These are phyloP conservation scores for Aspergillus mulundensis DNA, from an alignment of 495 filamentous ascomycete genomes.

Conservation along the genomic window DNA sequence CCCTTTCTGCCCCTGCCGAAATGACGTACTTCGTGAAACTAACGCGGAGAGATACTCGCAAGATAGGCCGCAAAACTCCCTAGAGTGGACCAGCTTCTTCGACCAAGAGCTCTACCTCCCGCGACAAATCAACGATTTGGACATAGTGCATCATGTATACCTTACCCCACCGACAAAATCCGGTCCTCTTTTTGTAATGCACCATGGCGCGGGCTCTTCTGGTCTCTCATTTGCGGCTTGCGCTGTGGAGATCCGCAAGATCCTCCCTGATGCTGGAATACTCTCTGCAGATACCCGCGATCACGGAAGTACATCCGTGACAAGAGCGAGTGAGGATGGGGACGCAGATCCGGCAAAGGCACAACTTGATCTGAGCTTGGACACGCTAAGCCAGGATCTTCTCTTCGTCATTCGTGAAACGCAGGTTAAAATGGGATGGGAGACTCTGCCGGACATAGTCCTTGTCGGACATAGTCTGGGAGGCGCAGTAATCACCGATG, in stretches of 20 bases:
- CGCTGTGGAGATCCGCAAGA: constrained; percentile 68
- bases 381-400: constrained; percentile 70
- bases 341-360: constrained; percentile 24
- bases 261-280: constrained; percentile 75
- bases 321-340: background rate
- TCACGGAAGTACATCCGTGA: constrained; percentile 69
- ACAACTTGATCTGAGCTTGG: constrained; percentile 58
- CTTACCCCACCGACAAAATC: constrained; percentile 55
- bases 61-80: constrained; percentile 32
- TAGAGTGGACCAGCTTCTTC: constrained; percentile 90
- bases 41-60: constrained; percentile 7
- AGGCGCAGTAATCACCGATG: constrained; percentile 87
- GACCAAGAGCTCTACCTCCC: constrained; percentile 74
- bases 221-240: constrained; percentile 84
- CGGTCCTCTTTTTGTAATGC: constrained; percentile 77
- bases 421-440: constrained; percentile 63
- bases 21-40: constrained; percentile 6
- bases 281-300: constrained; percentile 81
- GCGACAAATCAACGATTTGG: constrained; percentile 31
- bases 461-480: constrained; percentile 94
- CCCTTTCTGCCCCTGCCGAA: constrained; percentile 2
- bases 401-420: constrained; percentile 63
- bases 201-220: constrained; percentile 88
- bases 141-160: constrained; percentile 80
- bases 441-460: constrained; percentile 65